Evolutionary conservation across 1,139 yeast species (phyloP).

Genomic region (Wickerhamiella infanticola): DNA sequence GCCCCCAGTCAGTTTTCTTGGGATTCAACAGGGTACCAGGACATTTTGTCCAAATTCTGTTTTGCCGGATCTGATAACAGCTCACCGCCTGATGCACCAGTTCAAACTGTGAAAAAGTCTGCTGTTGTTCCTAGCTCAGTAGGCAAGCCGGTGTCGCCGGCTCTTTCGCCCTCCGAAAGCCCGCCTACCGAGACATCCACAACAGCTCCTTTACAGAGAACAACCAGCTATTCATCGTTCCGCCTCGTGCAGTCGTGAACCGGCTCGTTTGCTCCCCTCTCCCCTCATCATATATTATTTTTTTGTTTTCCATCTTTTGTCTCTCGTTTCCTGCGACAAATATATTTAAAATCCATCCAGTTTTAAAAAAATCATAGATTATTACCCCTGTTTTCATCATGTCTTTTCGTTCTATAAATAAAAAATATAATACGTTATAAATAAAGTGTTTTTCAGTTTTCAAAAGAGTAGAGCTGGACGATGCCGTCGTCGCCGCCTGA

Average conservation of each 20-base stretch:
- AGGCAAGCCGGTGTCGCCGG: not conserved
- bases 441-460: constrained; percentile 8
- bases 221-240: not conserved
- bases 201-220: not conserved
- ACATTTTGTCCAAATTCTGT: constrained; percentile 56
- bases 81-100: not conserved
- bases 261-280: not conserved
- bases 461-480: constrained; percentile 72
- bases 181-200: not conserved
- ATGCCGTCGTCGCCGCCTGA: constrained; percentile 82
- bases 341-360: not conserved
- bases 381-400: not conserved
- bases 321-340: too few relatives aligned
- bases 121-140: not conserved
- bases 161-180: not conserved
- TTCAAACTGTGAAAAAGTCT: not conserved
- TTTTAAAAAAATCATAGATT: not conserved
- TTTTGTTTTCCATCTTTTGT: too few relatives aligned
- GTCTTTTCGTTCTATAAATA: not conserved
- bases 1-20: constrained; percentile 22
- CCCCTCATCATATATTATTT: not conserved
- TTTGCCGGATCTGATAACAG: constrained; percentile 22
- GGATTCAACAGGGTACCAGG: constrained; percentile 50
- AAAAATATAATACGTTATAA: not conserved
- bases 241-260: not conserved